Base-by-base conservation (phyloP, 345 rosid genomes). In the Syzygium oleosum region DNA sequence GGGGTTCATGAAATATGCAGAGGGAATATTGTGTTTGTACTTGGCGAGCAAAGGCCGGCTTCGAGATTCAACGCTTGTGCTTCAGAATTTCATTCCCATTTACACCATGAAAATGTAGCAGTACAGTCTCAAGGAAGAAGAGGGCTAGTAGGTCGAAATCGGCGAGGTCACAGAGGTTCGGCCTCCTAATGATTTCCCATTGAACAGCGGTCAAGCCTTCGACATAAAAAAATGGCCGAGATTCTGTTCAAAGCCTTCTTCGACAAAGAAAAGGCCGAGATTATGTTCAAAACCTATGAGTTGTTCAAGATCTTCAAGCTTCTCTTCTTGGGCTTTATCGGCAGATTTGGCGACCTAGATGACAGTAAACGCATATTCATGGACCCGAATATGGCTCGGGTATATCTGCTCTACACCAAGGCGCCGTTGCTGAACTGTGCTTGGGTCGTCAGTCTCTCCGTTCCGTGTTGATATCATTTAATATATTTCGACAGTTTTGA, bases 1-100 rank as follows among this genome's bases (percentile, higher is more conserved):
- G 0, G 98, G 95, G 65, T 78, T 91, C 63, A 88, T 90, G 84
- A 94, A 93, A 87, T 93, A 89, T 56, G 92, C 78, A 0, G 94
- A 92, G 90, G 90, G 93, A 88, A 92, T 87, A 27, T 85, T 88
- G 84, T 90, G 90, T 0, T 92, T 94, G 25, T 87, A 90, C 88
- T 88, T 88, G 41, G 94, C 95, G n/a, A 92, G 93, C 68, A 87
- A 84, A 22, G 87, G 91, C 34, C 87, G 86, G 52, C 87, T 93
- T n/a, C 85, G 86, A 58, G 89, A 92, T 4, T 58, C 92, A 27
- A 68, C 90, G 90, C 90, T 91, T 5, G 1, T 85, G 5, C 31
- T 79, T 3, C 89, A 91, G 5, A 86, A 88, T 52, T 89, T 87
- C 12, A 90, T 92, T 59, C 89, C 87, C 73, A 90, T 85, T 86